Base-by-base conservation (phyloP, 2,329 filamentous ascomycete genomes). In the Grosmannia huntii region DNA sequence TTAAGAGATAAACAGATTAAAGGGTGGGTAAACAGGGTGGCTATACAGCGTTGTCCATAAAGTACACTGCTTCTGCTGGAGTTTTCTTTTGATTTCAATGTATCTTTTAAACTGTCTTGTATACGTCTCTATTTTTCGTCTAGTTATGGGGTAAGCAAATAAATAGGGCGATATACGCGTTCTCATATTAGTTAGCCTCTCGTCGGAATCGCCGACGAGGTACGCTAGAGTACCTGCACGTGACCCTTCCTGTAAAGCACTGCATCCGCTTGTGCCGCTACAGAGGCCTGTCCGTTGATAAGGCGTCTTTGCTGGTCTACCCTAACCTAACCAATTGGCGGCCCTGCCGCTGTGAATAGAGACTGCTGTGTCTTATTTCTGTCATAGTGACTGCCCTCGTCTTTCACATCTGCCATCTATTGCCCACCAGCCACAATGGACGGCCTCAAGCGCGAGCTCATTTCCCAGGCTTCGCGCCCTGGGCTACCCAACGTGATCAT, bases 401-500 rank as follows among this genome's bases (percentile, higher is more conserved):
- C 16, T 44, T 44, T 7, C 21, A 44, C 19, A 44, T 44, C 19
- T 9, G 5, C 16, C 41, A n/a, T 44, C 41, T 5, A 38, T 4
- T 10, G 9, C 38, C 9, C 19, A 19, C 12, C 12, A 4, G 38
- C 38, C 38, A 41, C 19, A 19, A 44, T 44, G 41, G 41, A 44
- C 41, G 19, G 41, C 41, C 41, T 44, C 3, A 19, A 44, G 41
- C 41, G 41, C 16, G 41, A 44, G 41, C 41, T 44, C 51, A 23
- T 53, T 6, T n/a, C 19, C 28, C 16, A 19, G 19, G 50, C 19
- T 19, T 38, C 33, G 9, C 33, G 21, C 21, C 59, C 60, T 50
- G 33, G 46, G n/a, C 71, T 81, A 0, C 78, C 78, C 11, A 81
- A 81, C 63, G 70, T 83, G 56, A 82, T 78, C 60, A 79, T 82